Evolutionary conservation across 202 grass and related monocot genomes (phyloP).

Genomic region (Schoenoplectus tabernaemontani): DNA sequence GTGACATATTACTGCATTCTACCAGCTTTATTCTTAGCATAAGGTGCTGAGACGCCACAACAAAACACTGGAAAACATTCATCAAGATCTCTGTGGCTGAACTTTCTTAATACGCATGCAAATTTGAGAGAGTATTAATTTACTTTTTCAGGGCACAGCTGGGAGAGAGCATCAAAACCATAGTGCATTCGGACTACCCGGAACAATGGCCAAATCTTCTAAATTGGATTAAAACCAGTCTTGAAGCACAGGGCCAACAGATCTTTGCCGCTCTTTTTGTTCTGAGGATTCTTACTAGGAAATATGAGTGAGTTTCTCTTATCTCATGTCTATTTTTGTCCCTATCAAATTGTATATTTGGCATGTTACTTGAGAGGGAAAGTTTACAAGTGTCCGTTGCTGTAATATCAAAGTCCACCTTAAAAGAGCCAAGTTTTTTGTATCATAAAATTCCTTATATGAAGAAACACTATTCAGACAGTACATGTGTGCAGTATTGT

Average conservation of each 20-base stretch:
- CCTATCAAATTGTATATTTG: not conserved
- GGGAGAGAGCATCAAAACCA: conserved; percentile 95
- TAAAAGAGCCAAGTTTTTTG: not conserved
- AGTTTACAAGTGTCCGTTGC: not conserved
- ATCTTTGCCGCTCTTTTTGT: conserved; percentile 91
- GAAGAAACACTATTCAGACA: not conserved
- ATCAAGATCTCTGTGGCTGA: not conserved
- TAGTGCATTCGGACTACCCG: conserved; percentile 84
- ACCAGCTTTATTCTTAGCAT: not conserved
- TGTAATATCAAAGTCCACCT: not conserved
- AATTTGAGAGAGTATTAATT: not conserved
- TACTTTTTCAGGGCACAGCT: conserved; percentile 64
- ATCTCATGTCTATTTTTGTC: not conserved
- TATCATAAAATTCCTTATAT: not conserved
- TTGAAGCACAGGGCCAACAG: conserved; percentile 63
- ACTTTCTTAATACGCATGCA: not conserved
- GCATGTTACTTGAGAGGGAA: not conserved
- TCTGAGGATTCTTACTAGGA: conserved; percentile 77
- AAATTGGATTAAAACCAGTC: conserved; percentile 73
- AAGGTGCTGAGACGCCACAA: not conserved
- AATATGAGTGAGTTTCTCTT: conserved; percentile 85
- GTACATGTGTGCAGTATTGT: not conserved
- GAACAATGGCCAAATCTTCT: conserved; percentile 92
- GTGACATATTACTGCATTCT: not conserved
- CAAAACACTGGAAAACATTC: not conserved